These are phyloP conservation scores for Fusarium anthophilum DNA, from an alignment of 2,329 filamentous ascomycete species.

Conservation along the genomic window DNA sequence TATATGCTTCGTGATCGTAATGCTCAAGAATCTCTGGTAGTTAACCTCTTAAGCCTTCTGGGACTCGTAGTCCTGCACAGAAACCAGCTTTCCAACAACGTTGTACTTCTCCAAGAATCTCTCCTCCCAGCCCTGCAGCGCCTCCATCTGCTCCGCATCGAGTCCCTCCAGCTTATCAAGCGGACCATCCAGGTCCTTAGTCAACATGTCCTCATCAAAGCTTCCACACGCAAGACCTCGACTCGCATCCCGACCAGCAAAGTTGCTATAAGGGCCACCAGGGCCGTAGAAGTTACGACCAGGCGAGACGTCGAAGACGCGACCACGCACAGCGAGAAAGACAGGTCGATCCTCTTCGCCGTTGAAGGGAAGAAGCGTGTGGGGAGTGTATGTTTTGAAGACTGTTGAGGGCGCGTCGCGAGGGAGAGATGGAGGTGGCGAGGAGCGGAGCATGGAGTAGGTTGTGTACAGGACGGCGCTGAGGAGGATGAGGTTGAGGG, in stretches of 20 bases:
- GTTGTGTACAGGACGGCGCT: constrained; percentile 65
- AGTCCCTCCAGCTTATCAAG: constrained; percentile 80
- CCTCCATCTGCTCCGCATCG: constrained; percentile 79
- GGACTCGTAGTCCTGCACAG: constrained; percentile 52
- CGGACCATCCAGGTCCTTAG: constrained; percentile 85
- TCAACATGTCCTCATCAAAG: constrained; percentile 96
- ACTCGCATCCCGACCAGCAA: constrained; percentile 90
- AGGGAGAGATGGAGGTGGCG: constrained; percentile 57
- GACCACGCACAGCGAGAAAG: constrained; percentile 90
- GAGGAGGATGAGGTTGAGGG: constrained; percentile 70
- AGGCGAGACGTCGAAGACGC: constrained; percentile 87
- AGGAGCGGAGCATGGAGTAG: constrained; percentile 64
- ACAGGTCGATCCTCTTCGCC: constrained; percentile 78
- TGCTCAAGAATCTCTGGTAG: neutral
- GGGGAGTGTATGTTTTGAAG: constrained; percentile 77
- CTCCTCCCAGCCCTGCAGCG: constrained; percentile 91
- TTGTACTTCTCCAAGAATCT: constrained; percentile 93
- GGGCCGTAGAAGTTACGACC: constrained; percentile 97
- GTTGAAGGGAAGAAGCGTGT: constrained; percentile 85
- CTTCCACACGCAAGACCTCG: constrained; percentile 88
- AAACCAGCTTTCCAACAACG: constrained; percentile 87
- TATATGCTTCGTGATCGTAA: neutral
- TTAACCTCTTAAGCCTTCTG: constrained; percentile 21
- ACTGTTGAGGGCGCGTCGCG: constrained; percentile 66
- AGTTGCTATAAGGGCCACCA: constrained; percentile 94